Base-by-base conservation (phyloP, 2,329 filamentous ascomycete species). In the Didymella pomorum region DNA sequence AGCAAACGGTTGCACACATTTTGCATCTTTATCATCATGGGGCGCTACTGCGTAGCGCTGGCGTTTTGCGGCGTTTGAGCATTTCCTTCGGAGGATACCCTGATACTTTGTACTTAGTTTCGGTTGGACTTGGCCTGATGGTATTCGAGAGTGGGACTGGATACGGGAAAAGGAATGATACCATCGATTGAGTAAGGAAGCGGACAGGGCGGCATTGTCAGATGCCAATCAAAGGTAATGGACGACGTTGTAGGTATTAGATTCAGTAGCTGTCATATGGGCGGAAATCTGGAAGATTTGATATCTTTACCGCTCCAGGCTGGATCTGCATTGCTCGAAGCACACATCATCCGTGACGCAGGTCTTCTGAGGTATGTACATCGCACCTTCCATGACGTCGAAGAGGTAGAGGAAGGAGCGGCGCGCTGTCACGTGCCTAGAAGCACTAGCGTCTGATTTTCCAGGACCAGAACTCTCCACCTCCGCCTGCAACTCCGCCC, bases 61-160 rank as follows among this genome's bases (percentile, higher is more conserved):
- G 49, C 25, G 53, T 52, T 53, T 18, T 25, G 20, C 25, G 48
- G 47, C 41, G 31, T 52, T 57, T 18, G 21, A 49, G 41, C 41
- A 46, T 62, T 62, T 46, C 23, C 21, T 63, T 63, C 54, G 67
- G 68, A 53, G 68, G 65, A 71, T 71, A 69, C 68, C 66, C 68
- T 70, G 64, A 60, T 52, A 25, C 29, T 33, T 52, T 52, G 48
- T 48, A 51, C 46, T 50, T 54, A 12, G 25, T 54, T 50, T 46
- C 18, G 39, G 25, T 46, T 37, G 25, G 33, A 37, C 37, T 46
- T 43, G 39, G 28, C 26, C 28, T 47, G 39, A 31, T 43, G 46
- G 50, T 41, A 50, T 54, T 45, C 39, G 50, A 50, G 29, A 45
- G 39, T 41, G 21, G 37, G 10, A 31, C 37, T 58, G 56, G 50